Evolutionary conservation across 345 rosid species (phyloP).

Genomic region (Eucalyptus cloeziana): DNA sequence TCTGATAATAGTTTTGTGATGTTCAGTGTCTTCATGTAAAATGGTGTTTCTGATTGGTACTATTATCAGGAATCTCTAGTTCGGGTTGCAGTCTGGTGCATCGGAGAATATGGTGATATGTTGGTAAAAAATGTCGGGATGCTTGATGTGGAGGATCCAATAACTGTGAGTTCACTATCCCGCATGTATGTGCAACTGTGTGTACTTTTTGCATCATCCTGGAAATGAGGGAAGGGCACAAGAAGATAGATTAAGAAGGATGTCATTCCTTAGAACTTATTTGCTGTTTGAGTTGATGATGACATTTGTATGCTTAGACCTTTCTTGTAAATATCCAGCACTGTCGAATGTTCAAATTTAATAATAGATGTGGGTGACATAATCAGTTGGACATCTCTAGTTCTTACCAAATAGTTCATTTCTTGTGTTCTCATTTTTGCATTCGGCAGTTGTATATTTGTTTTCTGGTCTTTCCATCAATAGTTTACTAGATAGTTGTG

Average conservation of each 20-base stretch:
- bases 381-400: neutral
- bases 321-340: neutral
- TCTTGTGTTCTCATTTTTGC: neutral
- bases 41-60: neutral
- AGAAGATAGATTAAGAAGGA: neutral
- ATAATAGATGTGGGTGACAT: neutral
- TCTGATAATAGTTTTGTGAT: neutral
- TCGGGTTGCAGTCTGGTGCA: slow-evolving; percentile 97
- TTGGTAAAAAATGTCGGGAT: slow-evolving; percentile 81
- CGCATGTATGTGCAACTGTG: neutral
- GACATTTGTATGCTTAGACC: neutral
- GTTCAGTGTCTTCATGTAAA: neutral
- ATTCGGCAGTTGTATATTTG: neutral
- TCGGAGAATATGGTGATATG: slow-evolving; percentile 98
- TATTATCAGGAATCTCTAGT: slow-evolving; percentile 77
- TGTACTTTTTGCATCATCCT: neutral
- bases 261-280: neutral
- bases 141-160: slow-evolving; percentile 81
- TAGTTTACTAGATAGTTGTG: neutral
- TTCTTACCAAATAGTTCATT: neutral
- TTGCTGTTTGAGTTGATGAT: neutral
- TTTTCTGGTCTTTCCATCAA: neutral
- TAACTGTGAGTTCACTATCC: slow-evolving; percentile 52
- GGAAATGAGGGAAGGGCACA: neutral
- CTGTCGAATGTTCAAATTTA: neutral